Conservation (phyloP, 2,329 filamentous ascomycete species). For the Claviceps paspali region DNA sequence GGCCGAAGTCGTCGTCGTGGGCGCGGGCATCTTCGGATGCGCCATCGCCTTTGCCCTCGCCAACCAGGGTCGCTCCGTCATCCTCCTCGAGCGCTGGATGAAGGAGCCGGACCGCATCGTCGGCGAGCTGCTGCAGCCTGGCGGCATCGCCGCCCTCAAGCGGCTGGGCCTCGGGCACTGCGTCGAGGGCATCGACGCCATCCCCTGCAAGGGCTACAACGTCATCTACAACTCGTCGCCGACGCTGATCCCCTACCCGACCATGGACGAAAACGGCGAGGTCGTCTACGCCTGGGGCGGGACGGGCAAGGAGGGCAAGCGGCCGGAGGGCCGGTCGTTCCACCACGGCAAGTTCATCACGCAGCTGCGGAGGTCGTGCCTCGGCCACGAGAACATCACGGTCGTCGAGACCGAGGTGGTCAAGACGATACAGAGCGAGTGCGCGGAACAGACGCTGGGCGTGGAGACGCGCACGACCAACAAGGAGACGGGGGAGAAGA, state of each 20-base stretch:
- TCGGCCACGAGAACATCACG: slow-evolving; percentile 66
- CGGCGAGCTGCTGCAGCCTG: slow-evolving; percentile 86
- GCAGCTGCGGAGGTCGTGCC: slow-evolving; percentile 61
- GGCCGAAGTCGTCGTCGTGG: slow-evolving; percentile 79
- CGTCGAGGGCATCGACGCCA: slow-evolving; percentile 75
- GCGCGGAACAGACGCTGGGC: slow-evolving; percentile 60
- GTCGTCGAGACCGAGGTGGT: slow-evolving; percentile 81
- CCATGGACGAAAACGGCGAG: slow-evolving; percentile 32
- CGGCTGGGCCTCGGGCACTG: slow-evolving; percentile 69
- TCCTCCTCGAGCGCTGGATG: slow-evolving; percentile 76
- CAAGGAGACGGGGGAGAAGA: slow-evolving; percentile 37
- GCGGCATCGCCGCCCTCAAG: slow-evolving; percentile 67
- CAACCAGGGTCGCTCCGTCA: slow-evolving; percentile 77
- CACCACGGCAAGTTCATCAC: slow-evolving; percentile 91
- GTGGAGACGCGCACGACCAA: slow-evolving; percentile 59
- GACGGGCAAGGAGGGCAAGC: slow-evolving; percentile 21
- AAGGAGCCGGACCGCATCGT: slow-evolving; percentile 93
- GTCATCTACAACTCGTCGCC: slow-evolving; percentile 65
- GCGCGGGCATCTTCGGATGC: slow-evolving; percentile 81
- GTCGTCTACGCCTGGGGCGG: slow-evolving; percentile 23
- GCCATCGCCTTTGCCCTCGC: slow-evolving; percentile 72
- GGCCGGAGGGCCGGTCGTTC: slow-evolving; percentile 60
- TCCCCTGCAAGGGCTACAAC: slow-evolving; percentile 73
- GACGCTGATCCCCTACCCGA: slow-evolving; percentile 67
- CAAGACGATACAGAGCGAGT: slow-evolving; percentile 54